Evolutionary conservation across 2,329 filamentous ascomycete genomes (phyloP), one percentile per base, ranked within the genome.

Genomic region (Fusarium protoensiforme): DNA sequence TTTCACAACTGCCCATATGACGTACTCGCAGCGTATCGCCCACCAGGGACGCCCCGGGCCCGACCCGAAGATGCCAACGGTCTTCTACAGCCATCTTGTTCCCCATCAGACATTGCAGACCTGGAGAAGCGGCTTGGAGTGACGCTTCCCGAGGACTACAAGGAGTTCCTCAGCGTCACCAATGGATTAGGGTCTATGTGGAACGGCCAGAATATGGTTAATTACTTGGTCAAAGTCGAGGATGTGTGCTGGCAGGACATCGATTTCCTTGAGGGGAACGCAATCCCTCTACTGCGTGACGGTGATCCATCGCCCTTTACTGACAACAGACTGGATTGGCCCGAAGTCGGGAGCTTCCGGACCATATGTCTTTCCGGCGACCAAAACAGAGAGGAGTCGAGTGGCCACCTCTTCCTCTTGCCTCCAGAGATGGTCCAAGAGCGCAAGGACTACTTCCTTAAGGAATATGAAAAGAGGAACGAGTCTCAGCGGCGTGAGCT

Each of bases 371-470:
- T 61, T 4, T 61, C 43, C 5, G 43, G 59, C 16, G 33, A 51
- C 2, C 59, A 35, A 20, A 31, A 31, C 20, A 18, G 31, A 1
- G 33, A 38, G 24, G 39, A 61, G 7, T 20, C 9, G 1, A 61
- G 38, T 1, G 43, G 59, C 3, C 43, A 39, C n/a, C 59, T 61
- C 31, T 38, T 61, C 2, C 59, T 61, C 18, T 22, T 64, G 2
- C 53, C 18, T 14, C 13, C 16, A 3, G 54, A 51, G 7, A 35
- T 59, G 22, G 46, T 60, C 3, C 51, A 64, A 22, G 20, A 29
- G 18, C 35, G 20, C 31, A 64, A 64, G 24, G 62, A 58, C 22
- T 64, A 60, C 62, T 64, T 64, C 29, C 22, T 64, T 33, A 64
- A 60, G 39, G 46, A 33, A 38, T 60, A 64, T 18, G 39, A 60